phyloP scores from a whole-genome alignment of 2,329 filamentous ascomycete species.

The Chrysoporthe puriensis region DNA sequence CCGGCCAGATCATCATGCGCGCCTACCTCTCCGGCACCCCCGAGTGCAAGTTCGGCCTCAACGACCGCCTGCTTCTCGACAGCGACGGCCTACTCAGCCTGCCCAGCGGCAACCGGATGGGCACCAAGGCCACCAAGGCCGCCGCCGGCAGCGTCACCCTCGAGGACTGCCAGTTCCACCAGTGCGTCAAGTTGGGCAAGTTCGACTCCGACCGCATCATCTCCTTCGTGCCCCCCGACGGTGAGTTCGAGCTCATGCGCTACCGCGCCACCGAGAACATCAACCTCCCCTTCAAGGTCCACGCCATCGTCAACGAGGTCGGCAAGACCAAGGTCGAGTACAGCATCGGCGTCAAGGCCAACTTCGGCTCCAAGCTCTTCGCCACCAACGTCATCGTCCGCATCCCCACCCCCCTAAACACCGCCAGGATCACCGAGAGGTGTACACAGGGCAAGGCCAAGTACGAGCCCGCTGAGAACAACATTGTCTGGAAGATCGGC shows the following conservation, averaged over 20 bases:
- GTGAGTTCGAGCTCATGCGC: conserved; percentile 98
- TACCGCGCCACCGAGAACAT: conserved; percentile 98
- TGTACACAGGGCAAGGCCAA: conserved; percentile 97
- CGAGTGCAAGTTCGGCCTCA: conserved; percentile 98
- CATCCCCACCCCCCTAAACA: conserved; percentile 95
- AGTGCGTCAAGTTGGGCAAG: conserved; percentile 96
- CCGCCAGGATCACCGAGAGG: conserved; percentile 88
- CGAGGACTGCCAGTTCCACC: conserved; percentile 98
- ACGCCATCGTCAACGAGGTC: conserved; percentile 97
- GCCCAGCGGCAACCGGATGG: conserved; percentile 75
- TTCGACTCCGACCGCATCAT: conserved; percentile 98
- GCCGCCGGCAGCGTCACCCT: conserved; percentile 94
- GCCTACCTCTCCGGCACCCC: conserved; percentile 95
- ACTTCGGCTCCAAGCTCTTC: conserved; percentile 95
- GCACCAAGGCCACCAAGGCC: conserved; percentile 89
- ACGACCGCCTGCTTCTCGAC: conserved; percentile 92
- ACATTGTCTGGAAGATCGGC: conserved; percentile 98
- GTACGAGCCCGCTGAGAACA: conserved; percentile 97
- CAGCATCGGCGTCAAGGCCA: conserved; percentile 95
- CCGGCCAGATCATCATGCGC: conserved; percentile 97
- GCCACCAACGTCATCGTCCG: conserved; percentile 94
- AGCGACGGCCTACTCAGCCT: conserved; percentile 67
- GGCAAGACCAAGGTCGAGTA: conserved; percentile 98
- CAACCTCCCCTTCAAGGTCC: conserved; percentile 97
- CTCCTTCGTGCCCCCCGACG: conserved; percentile 93